Percentiles rank a stretch among this genome's conserved stretches.
These are phyloP conservation scores for Aspergillus thermomutatus DNA, from an alignment of 2,329 filamentous ascomycete genomes.

Conservation along the genomic window DNA sequence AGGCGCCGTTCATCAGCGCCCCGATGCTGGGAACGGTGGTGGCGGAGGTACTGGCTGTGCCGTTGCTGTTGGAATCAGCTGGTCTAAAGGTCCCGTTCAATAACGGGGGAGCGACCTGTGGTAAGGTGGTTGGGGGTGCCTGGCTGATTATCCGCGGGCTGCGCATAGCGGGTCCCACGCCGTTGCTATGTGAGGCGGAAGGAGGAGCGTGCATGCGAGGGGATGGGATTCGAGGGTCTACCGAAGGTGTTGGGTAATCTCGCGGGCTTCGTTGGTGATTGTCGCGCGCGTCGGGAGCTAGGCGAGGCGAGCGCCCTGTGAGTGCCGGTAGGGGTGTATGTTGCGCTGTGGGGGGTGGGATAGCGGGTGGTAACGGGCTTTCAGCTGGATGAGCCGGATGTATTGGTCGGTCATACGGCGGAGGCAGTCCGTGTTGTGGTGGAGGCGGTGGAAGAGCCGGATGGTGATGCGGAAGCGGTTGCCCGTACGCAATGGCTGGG, in stretches of 20 bases:
- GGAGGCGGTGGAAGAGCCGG: conserved; percentile 22
- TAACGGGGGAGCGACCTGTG: conserved; percentile 15
- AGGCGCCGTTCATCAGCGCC: conserved; percentile 41
- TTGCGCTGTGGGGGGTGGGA: conserved; percentile 19
- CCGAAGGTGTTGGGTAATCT: conserved; percentile 26
- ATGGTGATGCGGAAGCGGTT: conserved; percentile 23
- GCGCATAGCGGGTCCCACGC: conserved; percentile 10
- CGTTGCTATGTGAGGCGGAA: conserved; percentile 20
- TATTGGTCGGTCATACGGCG: conserved; percentile 33
- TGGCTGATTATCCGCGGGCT: conserved; percentile 30
- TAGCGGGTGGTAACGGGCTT: conserved; percentile 22
- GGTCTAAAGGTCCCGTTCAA: conserved; percentile 17
- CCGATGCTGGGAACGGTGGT: conserved; percentile 54
- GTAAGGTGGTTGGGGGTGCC: conserved; percentile 16
- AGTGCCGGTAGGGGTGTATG: conserved; percentile 18
- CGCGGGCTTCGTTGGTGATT: conserved; percentile 28
- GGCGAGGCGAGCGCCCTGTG: conserved; percentile 26
- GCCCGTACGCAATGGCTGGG: conserved; percentile 29
- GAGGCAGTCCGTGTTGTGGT: conserved; percentile 23
- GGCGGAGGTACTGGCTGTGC: conserved; percentile 4
- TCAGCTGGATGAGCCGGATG: conserved; percentile 32
- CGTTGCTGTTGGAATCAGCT: conserved; percentile 22
- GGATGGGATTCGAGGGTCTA: conserved; percentile 33
- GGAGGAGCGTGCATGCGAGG: conserved; percentile 28
- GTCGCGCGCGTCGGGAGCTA: conserved; percentile 24